A percentile compares a stretch with the other conserved stretches of the same genome.
Conservation (phyloP, 352 stramenopile genomes). For the Phytophthora sansomeana region DNA sequence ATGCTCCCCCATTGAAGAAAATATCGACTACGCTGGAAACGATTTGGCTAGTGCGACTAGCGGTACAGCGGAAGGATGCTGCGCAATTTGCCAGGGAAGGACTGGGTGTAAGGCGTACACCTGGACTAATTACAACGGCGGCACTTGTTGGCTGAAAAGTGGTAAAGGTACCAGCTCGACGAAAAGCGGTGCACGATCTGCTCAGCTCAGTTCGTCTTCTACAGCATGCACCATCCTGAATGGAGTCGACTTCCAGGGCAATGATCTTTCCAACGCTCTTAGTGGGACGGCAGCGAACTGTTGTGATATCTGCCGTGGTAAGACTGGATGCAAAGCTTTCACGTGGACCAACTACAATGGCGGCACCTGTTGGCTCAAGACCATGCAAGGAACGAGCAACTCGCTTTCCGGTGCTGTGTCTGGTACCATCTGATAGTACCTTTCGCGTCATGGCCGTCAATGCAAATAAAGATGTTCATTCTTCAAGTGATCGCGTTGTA, state of each 20-base stretch:
- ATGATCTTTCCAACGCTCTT: conserved; percentile 42
- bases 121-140: conserved; percentile 57
- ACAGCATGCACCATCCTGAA: conserved; percentile 34
- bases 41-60: conserved; percentile 28
- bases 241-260: conserved; percentile 46
- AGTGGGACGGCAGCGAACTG: conserved; percentile 32
- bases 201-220: conserved; percentile 15
- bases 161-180: conserved; percentile 27
- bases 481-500: too few species aligned
- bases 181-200: conserved; percentile 25
- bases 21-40: conserved; percentile 44
- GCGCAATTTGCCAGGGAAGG: conserved; percentile 27
- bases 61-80: conserved; percentile 31
- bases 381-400: conserved; percentile 15
- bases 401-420: conserved; percentile 34
- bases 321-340: conserved; percentile 48
- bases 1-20: conserved; percentile 38
- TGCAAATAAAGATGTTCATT: too few species aligned
- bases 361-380: conserved; percentile 73
- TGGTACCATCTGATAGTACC: conserved; percentile 26
- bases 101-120: conserved; percentile 51
- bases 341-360: conserved; percentile 61
- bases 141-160: conserved; percentile 73
- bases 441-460: too few species aligned
- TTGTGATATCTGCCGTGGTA: conserved; percentile 37